Conservation (phyloP, 208 protist genomes). For the Wallacemonas sp. region DNA sequence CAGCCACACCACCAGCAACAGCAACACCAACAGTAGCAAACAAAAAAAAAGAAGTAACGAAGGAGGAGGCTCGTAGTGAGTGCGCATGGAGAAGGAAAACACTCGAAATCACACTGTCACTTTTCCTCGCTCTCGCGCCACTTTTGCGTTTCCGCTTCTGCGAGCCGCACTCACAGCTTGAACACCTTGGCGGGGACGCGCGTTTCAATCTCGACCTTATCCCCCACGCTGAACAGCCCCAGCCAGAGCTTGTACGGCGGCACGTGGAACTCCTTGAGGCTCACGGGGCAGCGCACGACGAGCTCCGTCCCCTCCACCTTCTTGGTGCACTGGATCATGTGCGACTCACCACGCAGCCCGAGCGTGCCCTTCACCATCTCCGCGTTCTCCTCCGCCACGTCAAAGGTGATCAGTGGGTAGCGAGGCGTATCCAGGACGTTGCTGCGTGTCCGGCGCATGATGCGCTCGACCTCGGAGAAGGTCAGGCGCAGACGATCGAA, state of each 20-base stretch:
- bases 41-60: no score
- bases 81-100: no score
- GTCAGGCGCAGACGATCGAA: slow-evolving; percentile 60
- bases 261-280: slow-evolving; percentile 57
- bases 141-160: no score
- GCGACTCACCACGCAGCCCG: slow-evolving; percentile 56
- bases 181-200: slow-evolving; percentile 61
- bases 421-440: slow-evolving; percentile 60
- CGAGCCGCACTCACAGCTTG: slow-evolving; percentile 33
- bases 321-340: slow-evolving; percentile 63
- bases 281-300: slow-evolving; percentile 78
- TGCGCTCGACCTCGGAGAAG: slow-evolving; percentile 61
- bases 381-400: slow-evolving; percentile 38
- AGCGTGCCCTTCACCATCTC: slow-evolving; percentile 51
- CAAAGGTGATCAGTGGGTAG: slow-evolving; percentile 72
- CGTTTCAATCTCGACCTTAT: slow-evolving; percentile 81
- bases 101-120: no score
- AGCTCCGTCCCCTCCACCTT: slow-evolving; percentile 70
- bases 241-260: slow-evolving; percentile 58
- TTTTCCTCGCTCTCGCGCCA: no score
- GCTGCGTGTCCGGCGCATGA: slow-evolving; percentile 46
- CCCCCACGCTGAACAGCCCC: slow-evolving; percentile 71
- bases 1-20: no score
- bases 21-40: no score
- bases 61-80: no score